phyloP scores from a whole-genome alignment of 768 basidiomycete genomes.

The Suillus subalutaceus region DNA sequence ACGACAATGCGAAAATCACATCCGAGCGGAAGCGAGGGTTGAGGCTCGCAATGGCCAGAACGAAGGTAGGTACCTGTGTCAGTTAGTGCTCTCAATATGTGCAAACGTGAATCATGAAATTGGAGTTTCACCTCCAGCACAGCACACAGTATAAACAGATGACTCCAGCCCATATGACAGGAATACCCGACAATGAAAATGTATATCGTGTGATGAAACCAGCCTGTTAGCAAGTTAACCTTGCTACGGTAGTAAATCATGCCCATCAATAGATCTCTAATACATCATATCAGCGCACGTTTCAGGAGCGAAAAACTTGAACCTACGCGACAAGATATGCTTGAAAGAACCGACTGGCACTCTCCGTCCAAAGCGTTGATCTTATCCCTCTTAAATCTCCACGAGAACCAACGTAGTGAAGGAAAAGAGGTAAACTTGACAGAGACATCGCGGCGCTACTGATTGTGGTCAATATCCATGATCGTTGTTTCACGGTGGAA shows the following conservation, averaged over 20 bases:
- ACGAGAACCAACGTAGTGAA: conserved; percentile 27
- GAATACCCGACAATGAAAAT: conserved; percentile 44
- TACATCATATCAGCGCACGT: conserved; percentile 4
- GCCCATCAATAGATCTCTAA: conserved; percentile 50
- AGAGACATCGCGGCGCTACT: conserved; percentile 45
- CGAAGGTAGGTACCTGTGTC: conserved; percentile 52
- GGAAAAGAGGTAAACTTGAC: conserved; percentile 43
- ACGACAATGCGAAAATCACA: conserved; percentile 48
- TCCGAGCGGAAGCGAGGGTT: conserved; percentile 49
- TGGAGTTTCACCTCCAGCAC: conserved; percentile 48
- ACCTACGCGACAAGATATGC: conserved; percentile 44
- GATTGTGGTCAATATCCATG: conserved; percentile 51
- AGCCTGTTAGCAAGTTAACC: conserved; percentile 54
- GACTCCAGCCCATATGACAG: conserved; percentile 37
- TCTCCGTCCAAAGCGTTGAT: conserved; percentile 24
- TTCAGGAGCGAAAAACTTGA: conserved; percentile 16
- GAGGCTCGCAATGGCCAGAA: conserved; percentile 50
- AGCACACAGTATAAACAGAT: conserved; percentile 46
- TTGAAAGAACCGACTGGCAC: conserved; percentile 45
- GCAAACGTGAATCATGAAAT: conserved; percentile 11
- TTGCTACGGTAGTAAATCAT: conserved; percentile 47
- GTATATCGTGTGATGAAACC: conserved; percentile 53
- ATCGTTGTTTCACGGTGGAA: conserved; percentile 41
- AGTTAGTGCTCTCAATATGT: not conserved
- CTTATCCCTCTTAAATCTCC: conserved; percentile 32